Evolutionary conservation across 495 filamentous ascomycete genomes (phyloP).

Genomic region (Pyrenopolyporus hunteri): DNA sequence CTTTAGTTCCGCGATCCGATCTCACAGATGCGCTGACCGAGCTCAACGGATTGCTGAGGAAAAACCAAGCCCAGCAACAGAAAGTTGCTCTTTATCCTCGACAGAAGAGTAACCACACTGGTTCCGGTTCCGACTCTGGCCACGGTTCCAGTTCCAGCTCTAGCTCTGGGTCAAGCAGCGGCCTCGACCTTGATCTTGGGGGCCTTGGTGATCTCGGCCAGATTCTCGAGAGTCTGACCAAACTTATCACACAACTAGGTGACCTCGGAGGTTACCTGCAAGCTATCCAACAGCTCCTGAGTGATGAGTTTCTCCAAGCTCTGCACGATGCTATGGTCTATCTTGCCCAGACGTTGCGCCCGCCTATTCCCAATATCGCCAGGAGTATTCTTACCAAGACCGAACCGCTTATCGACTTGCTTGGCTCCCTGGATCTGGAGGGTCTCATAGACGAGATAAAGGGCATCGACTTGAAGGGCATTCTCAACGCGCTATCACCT

Average conservation of each 20-base stretch:
- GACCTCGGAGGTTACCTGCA: conserved; percentile 33
- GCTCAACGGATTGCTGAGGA: conserved; percentile 43
- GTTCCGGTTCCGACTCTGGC: conserved; percentile 15
- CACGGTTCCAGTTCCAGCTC: conserved; percentile 7
- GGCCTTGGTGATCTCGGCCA: conserved; percentile 40
- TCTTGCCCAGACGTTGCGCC: conserved; percentile 40
- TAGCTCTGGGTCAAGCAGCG: conserved; percentile 5
- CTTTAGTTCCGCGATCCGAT: conserved; percentile 45
- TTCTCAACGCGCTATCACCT: conserved; percentile 48
- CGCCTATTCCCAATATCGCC: conserved; percentile 40
- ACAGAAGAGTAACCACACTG: conserved; percentile 28
- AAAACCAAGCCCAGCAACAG: conserved; percentile 38
- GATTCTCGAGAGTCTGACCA: conserved; percentile 34
- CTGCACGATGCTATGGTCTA: conserved; percentile 44
- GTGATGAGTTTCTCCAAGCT: conserved; percentile 41
- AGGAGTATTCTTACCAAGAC: conserved; percentile 40
- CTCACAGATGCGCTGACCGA: conserved; percentile 47
- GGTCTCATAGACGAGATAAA: conserved; percentile 40
- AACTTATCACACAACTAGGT: conserved; percentile 28
- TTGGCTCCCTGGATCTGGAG: conserved; percentile 41
- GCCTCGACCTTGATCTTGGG: conserved; percentile 36
- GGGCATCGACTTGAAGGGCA: conserved; percentile 53
- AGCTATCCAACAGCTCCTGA: conserved; percentile 39
- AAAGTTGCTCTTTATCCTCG: conserved; percentile 37
- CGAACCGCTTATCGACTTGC: conserved; percentile 40